Conservation (phyloP, 768 basidiomycete species). For the Candolleomyces efflorescens region DNA sequence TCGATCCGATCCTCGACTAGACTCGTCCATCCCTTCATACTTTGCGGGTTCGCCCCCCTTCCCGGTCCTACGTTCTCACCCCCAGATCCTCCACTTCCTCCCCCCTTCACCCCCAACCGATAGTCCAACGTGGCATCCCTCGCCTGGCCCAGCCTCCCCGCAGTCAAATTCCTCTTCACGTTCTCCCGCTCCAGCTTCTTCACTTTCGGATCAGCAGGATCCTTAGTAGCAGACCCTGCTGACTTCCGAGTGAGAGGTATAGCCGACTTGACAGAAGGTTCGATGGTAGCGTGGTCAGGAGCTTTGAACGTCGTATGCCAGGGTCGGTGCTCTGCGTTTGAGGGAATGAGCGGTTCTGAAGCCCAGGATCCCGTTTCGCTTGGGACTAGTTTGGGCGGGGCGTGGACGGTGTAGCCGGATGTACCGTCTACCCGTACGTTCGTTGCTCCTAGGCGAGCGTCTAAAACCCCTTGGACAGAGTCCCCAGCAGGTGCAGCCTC, state of each 20-base stretch:
- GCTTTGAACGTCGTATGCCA: constrained; percentile 68
- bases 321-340: constrained; percentile 53
- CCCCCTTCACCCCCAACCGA: constrained; percentile 47
- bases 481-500: not conserved
- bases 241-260: constrained; percentile 38
- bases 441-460: no score
- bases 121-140: constrained; percentile 77
- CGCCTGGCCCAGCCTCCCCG: constrained; percentile 56
- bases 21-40: constrained; percentile 69
- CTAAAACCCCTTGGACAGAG: no score
- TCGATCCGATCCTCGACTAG: constrained; percentile 80
- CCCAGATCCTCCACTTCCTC: constrained; percentile 8
- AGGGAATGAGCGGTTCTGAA: constrained; percentile 49
- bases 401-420: constrained; percentile 9
- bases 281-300: constrained; percentile 46
- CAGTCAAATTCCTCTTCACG: constrained; percentile 47
- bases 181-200: constrained; percentile 44
- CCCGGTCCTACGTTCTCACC: constrained; percentile 12
- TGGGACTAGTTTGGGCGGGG: constrained; percentile 14
- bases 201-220: constrained; percentile 11
- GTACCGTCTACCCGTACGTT: not conserved
- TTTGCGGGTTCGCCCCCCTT: constrained; percentile 50
- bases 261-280: constrained; percentile 49
- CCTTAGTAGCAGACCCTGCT: no score
- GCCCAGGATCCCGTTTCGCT: constrained; percentile 37